Percentiles rank a stretch among this genome's conserved stretches.
phyloP scores from a whole-genome alignment of 192 early-diverging fungal species.

The Coemansia sp. region DNA sequence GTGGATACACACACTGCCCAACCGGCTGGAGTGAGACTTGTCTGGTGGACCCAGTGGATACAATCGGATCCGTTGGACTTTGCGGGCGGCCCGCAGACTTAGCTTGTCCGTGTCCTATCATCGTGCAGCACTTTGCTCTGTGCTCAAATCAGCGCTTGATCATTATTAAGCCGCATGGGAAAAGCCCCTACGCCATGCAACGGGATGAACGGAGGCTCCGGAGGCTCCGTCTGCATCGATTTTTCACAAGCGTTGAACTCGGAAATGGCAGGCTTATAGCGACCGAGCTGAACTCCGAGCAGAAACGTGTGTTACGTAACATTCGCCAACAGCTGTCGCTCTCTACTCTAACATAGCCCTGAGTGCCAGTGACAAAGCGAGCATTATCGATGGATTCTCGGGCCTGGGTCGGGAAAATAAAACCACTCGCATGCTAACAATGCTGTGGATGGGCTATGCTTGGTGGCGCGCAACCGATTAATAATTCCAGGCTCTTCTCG shows the following conservation, averaged over 20 bases:
- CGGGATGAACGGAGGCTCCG: not conserved
- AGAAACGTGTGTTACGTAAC: not conserved
- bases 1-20: too few relatives aligned
- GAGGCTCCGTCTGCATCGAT: not conserved
- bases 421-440: not conserved
- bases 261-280: not conserved
- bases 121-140: too few relatives aligned
- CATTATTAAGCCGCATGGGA: not conserved
- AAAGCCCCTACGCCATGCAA: not conserved
- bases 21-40: too few relatives aligned
- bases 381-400: too few relatives aligned
- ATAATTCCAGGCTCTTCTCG: not conserved
- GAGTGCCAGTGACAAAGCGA: too few relatives aligned
- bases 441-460: not conserved
- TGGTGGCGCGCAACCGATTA: not conserved
- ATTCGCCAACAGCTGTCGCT: not conserved
- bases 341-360: not conserved
- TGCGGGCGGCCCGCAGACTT: too few relatives aligned
- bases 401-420: not conserved
- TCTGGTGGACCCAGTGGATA: too few relatives aligned
- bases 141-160: too few relatives aligned
- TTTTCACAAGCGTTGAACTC: not conserved
- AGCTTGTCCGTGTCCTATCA: too few relatives aligned
- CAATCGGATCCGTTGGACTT: too few relatives aligned
- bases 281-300: not conserved